Conservation (phyloP, 805 yeast genomes). For the Saturnispora besseyi region DNA sequence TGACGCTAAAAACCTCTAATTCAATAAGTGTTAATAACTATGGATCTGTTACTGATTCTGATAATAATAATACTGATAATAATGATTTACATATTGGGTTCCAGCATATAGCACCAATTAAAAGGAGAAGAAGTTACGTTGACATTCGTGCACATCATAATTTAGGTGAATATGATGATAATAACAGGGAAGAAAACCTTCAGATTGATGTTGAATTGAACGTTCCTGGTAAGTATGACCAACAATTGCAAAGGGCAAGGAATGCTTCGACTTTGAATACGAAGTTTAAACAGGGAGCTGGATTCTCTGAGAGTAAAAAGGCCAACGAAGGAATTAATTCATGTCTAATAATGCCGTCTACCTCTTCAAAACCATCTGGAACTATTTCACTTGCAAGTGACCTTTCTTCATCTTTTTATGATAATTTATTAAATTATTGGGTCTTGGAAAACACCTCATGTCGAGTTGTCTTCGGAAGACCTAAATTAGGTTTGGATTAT, state of each 20-base stretch:
- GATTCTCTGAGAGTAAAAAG: slow-evolving; percentile 8
- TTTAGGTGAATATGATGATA: slow-evolving; percentile 16
- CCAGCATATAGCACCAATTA: slow-evolving; percentile 10
- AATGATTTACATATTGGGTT: neutral
- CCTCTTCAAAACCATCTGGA: neutral
- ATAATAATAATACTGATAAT: neutral
- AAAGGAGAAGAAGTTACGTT: slow-evolving; percentile 19
- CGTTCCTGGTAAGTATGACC: slow-evolving; percentile 10
- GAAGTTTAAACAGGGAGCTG: slow-evolving; percentile 10
- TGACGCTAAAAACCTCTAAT: neutral
- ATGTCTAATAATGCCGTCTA: neutral
- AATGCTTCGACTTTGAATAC: neutral
- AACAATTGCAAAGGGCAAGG: neutral
- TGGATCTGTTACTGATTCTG: neutral
- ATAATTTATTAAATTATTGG: slow-evolving; percentile 29
- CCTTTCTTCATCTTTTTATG: slow-evolving; percentile 25
- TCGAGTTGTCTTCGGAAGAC: slow-evolving; percentile 39
- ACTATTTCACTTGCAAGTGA: neutral
- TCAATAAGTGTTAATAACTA: neutral
- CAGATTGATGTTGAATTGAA: slow-evolving; percentile 40
- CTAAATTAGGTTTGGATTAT: slow-evolving; percentile 42
- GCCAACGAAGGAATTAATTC: neutral
- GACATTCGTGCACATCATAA: slow-evolving; percentile 20
- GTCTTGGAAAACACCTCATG: slow-evolving; percentile 25
- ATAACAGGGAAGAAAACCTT: slow-evolving; percentile 30